Evolutionary conservation across 352 stramenopile species (phyloP).

Genomic region (Globisporangium mamillatum): DNA sequence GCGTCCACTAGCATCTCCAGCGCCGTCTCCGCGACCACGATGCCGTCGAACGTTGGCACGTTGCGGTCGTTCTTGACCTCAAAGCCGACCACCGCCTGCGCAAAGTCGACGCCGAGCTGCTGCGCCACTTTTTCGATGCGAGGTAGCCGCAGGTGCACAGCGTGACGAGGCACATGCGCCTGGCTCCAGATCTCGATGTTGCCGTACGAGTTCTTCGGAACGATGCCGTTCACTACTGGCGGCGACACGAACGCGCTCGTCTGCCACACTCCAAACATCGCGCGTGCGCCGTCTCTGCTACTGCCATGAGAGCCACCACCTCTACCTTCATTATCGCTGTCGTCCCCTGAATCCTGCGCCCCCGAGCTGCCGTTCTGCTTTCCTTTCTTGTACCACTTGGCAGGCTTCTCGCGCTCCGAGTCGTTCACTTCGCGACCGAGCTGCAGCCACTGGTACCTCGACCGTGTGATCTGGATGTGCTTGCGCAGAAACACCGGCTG

Average conservation of each 20-base stretch:
- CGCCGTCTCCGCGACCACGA: constrained; percentile 51
- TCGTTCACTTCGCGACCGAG: constrained; percentile 60
- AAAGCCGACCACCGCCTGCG: constrained; percentile 78
- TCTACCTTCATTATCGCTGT: constrained; percentile 2
- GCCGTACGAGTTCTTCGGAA: constrained; percentile 85
- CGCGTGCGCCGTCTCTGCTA: neutral
- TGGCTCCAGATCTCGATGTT: constrained; percentile 87
- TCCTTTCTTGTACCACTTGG: constrained; percentile 41
- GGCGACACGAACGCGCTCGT: constrained; percentile 54
- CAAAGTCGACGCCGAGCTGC: constrained; percentile 77
- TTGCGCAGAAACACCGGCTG: constrained; percentile 67
- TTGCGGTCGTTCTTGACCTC: constrained; percentile 62
- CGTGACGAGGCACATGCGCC: constrained; percentile 52
- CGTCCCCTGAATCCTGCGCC: constrained; percentile 18
- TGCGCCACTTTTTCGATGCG: constrained; percentile 62
- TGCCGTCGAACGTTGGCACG: constrained; percentile 67
- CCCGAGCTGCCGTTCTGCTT: constrained; percentile 1
- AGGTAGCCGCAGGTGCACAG: constrained; percentile 58
- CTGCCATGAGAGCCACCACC: neutral
- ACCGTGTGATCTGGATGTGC: constrained; percentile 49
- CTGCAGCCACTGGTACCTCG: constrained; percentile 69
- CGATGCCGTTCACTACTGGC: constrained; percentile 46
- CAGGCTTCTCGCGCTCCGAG: constrained; percentile 46
- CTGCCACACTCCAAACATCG: constrained; percentile 80
- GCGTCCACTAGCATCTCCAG: constrained; percentile 62